Percentiles rank a stretch among this genome's conserved stretches.
These are phyloP conservation scores for Gossypium herbaceum DNA, from an alignment of 345 rosid species.

Conservation along the genomic window DNA sequence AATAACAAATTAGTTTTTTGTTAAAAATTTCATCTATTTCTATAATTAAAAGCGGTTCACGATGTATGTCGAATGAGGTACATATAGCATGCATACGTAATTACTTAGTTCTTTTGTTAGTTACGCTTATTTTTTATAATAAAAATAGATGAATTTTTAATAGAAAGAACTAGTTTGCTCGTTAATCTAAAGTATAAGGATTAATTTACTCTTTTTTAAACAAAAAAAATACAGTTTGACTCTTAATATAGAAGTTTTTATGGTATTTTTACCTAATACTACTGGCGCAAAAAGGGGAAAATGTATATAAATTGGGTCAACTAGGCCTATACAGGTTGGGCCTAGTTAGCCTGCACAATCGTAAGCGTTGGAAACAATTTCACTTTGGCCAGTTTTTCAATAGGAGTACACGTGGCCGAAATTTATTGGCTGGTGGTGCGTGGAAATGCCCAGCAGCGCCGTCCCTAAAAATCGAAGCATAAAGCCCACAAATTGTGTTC, in stretches of 20 bases:
- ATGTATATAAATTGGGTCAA: background rate
- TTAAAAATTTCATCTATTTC: no score
- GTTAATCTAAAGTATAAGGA: no score
- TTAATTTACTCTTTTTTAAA: accelerated
- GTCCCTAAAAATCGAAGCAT: background rate
- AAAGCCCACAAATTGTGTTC: background rate
- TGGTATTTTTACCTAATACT: no score
- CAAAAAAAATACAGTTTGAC: accelerated
- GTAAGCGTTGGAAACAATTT: background rate
- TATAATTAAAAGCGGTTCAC: accelerated
- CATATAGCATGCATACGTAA: no score
- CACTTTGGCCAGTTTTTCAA: background rate
- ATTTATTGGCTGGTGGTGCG: background rate
- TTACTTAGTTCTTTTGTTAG: no score
- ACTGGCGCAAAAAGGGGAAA: no score
- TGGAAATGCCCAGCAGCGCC: background rate
- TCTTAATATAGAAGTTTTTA: accelerated
- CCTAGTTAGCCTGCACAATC: background rate
- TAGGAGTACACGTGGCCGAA: background rate
- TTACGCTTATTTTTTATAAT: no score
- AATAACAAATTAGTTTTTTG: accelerated
- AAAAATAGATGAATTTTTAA: no score
- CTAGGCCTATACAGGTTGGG: background rate
- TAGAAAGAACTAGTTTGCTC: no score
- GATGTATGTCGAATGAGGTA: no score